Conservation (phyloP, 495 filamentous ascomycete genomes). For the Penicillium fimorum region DNA sequence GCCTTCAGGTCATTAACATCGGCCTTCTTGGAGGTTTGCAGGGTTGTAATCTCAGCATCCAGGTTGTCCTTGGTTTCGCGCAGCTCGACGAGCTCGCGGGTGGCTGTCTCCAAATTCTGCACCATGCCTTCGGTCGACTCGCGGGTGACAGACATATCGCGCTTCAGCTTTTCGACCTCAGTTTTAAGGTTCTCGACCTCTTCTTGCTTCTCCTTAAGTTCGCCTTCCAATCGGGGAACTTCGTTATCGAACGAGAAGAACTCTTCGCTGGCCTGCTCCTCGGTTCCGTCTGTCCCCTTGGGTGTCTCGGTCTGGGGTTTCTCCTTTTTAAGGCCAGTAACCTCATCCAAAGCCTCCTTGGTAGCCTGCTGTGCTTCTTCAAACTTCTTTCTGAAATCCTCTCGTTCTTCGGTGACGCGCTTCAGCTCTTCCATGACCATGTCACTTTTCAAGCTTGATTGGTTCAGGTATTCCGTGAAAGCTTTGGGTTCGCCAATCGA, state of each 20-base stretch:
- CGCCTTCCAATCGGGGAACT: conserved; percentile 61
- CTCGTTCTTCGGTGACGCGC: conserved; percentile 75
- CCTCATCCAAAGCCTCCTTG: conserved; percentile 54
- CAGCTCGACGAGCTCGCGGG: conserved; percentile 55
- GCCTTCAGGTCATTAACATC: conserved; percentile 44
- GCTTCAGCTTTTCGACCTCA: conserved; percentile 56
- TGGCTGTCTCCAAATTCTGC: conserved; percentile 58
- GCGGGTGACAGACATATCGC: conserved; percentile 54
- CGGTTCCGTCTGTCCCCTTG: conserved; percentile 24
- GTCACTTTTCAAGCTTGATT: conserved; percentile 78
- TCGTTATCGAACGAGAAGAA: conserved; percentile 88
- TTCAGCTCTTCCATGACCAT: conserved; percentile 94
- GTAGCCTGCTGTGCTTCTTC: conserved; percentile 66
- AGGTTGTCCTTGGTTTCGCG: conserved; percentile 58
- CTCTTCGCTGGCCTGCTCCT: conserved; percentile 61
- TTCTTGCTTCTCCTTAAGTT: conserved; percentile 59
- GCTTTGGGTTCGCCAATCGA: conserved; percentile 83
- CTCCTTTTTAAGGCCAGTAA: conserved; percentile 49
- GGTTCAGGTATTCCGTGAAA: conserved; percentile 90
- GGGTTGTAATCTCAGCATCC: conserved; percentile 43
- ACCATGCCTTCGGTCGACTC: conserved; percentile 66
- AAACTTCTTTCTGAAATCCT: conserved; percentile 72
- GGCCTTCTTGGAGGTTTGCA: conserved; percentile 31
- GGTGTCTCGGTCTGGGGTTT: conserved; percentile 22
- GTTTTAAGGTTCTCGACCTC: conserved; percentile 65